Percentiles rank a stretch among this genome's conserved stretches.
Conservation (phyloP, 1,284 basidiomycete genomes). For the Cryptococcus neoformans region DNA sequence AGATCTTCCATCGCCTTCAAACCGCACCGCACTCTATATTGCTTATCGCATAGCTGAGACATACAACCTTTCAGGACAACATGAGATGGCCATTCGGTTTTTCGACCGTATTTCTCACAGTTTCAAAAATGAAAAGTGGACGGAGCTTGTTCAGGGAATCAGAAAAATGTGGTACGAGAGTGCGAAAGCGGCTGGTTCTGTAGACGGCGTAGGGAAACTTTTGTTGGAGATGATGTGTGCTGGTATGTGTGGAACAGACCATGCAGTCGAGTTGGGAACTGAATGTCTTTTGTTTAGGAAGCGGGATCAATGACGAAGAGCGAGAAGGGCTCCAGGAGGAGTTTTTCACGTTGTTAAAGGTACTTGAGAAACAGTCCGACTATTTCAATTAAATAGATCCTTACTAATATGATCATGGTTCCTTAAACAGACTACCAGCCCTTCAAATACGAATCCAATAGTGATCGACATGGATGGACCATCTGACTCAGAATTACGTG, state of each 20-base stretch:
- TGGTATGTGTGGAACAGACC: background rate
- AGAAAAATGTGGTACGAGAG: conserved; percentile 74
- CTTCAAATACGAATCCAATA: conserved; percentile 57
- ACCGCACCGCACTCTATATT: conserved; percentile 75
- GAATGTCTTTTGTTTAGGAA: conserved; percentile 1
- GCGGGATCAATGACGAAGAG: conserved; percentile 32
- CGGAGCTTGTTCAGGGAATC: conserved; percentile 64
- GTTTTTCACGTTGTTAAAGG: conserved; percentile 65
- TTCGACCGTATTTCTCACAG: conserved; percentile 81
- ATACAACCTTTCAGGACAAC: conserved; percentile 59
- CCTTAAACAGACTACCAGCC: conserved; percentile 60
- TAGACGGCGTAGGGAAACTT: conserved; percentile 67
- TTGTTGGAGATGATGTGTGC: conserved; percentile 76
- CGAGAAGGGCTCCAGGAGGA: conserved; percentile 56
- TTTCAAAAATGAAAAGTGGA: conserved; percentile 66
- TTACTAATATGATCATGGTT: too few relatives aligned
- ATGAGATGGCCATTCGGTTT: conserved; percentile 82
- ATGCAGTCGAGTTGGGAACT: background rate
- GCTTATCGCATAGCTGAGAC: conserved; percentile 81
- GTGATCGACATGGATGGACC: conserved; percentile 62
- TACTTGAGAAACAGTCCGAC: conserved; percentile 28
- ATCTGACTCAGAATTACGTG: conserved; percentile 58
- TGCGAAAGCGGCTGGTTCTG: conserved; percentile 68
- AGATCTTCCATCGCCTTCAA: conserved; percentile 54
- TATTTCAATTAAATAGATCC: background rate